Conservation (phyloP, 2,329 filamentous ascomycete species). For the Aureobasidium sp. region DNA sequence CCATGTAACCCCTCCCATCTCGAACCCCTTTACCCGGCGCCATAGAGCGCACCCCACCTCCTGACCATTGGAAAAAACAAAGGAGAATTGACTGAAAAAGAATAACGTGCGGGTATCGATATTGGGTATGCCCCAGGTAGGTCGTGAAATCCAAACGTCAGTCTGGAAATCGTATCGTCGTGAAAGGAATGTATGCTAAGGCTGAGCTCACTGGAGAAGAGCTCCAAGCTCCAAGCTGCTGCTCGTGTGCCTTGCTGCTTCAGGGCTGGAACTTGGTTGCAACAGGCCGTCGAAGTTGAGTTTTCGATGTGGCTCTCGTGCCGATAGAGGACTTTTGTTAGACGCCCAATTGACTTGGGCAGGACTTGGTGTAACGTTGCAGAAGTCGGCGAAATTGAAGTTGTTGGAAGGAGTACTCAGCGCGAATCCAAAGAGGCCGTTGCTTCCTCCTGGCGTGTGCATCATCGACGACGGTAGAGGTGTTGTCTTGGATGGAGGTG, state of each 20-base stretch:
- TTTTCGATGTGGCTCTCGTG: slow-evolving; percentile 61
- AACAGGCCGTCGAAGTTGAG: slow-evolving; percentile 76
- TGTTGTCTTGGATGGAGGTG: slow-evolving; percentile 44
- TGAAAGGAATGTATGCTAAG: neutral
- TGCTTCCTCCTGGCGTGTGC: slow-evolving; percentile 67
- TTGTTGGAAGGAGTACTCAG: slow-evolving; percentile 72
- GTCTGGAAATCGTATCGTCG: slow-evolving; percentile 9
- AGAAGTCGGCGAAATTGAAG: slow-evolving; percentile 94
- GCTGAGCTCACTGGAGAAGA: neutral
- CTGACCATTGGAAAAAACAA: neutral
- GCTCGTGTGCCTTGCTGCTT: slow-evolving; percentile 25
- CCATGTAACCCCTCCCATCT: neutral
- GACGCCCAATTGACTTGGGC: slow-evolving; percentile 73
- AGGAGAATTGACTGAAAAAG: neutral
- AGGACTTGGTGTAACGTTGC: slow-evolving; percentile 94
- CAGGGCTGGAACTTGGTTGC: slow-evolving; percentile 43
- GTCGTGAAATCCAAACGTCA: slow-evolving; percentile 7
- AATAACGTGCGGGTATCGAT: slow-evolving; percentile 6
- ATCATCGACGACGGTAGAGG: slow-evolving; percentile 77
- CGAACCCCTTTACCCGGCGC: neutral
- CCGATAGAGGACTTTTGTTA: slow-evolving; percentile 60
- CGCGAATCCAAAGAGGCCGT: slow-evolving; percentile 48
- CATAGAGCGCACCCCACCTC: neutral
- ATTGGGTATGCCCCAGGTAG: slow-evolving; percentile 5
- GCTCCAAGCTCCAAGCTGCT: slow-evolving; percentile 56